Percentiles rank a stretch among this genome's conserved stretches.
These are phyloP conservation scores for Tolypocladium nubicola DNA, from an alignment of 2,329 filamentous ascomycete genomes.

Conservation along the genomic window DNA sequence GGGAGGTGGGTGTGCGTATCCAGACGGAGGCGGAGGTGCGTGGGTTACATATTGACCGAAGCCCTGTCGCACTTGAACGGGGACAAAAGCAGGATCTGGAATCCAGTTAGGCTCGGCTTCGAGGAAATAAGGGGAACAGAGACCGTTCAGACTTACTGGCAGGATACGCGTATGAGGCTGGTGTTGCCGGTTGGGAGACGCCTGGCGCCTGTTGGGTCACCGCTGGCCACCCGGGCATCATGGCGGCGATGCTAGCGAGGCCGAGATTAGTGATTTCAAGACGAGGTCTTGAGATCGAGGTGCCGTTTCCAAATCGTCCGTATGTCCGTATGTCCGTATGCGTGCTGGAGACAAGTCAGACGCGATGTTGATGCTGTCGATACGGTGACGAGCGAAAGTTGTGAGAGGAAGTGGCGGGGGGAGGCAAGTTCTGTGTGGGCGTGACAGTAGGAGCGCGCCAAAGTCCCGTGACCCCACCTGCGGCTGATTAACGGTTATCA, in stretches of 20 bases:
- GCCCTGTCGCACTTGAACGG: conserved; percentile 51
- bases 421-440: neutral
- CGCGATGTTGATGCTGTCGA: neutral
- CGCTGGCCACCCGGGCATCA: conserved; percentile 27
- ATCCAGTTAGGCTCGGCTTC: conserved; percentile 11
- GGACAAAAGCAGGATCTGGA: conserved; percentile 45
- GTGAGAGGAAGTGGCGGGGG: neutral
- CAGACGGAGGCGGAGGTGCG: conserved; percentile 20
- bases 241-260: conserved; percentile 8
- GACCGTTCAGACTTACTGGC: conserved; percentile 20
- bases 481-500: neutral
- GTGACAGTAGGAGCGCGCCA: neutral
- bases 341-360: neutral
- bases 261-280: conserved; percentile 3
- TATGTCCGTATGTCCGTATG: conserved; percentile 1
- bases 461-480: neutral
- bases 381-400: neutral
- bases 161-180: conserved; percentile 26
- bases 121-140: neutral
- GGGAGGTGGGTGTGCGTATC: conserved; percentile 17
- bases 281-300: neutral
- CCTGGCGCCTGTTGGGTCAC: conserved; percentile 28
- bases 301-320: neutral
- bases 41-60: conserved; percentile 36
- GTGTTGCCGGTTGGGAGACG: conserved; percentile 24